These are phyloP conservation scores for Polytrichum commune DNA, from an alignment of 225 moss, liverwort and hornwort species.

Conservation along the genomic window DNA sequence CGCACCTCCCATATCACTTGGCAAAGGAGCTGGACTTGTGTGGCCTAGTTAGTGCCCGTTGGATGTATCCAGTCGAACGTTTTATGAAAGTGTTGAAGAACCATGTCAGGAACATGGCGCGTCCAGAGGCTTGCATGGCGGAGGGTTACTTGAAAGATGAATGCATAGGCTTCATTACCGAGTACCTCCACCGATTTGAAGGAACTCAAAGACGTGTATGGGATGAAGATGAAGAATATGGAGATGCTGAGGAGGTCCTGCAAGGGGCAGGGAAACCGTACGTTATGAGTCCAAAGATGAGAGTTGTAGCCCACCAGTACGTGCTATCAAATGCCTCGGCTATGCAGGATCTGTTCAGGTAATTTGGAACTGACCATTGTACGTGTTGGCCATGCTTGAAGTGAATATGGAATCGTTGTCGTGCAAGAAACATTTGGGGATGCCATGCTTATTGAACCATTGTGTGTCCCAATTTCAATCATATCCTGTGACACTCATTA, in stretches of 20 bases:
- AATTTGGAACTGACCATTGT: neutral
- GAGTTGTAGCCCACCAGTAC: neutral
- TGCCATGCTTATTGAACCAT: neutral
- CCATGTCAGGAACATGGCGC: conserved; percentile 4
- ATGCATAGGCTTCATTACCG: neutral
- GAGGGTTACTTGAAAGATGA: conserved; percentile 4
- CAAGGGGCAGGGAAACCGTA: neutral
- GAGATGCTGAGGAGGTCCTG: neutral
- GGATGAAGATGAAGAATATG: neutral
- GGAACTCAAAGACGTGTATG: neutral
- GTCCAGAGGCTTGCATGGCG: no score
- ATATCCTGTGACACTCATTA: neutral
- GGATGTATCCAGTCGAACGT: conserved; percentile 13
- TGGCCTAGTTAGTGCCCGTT: neutral
- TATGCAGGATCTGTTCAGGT: neutral
- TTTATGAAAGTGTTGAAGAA: conserved; percentile 6
- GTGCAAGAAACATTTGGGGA: neutral
- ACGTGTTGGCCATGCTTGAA: neutral
- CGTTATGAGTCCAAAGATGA: neutral
- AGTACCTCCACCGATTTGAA: neutral
- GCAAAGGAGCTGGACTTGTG: conserved; percentile 2
- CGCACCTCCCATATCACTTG: neutral
- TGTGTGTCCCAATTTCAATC: neutral
- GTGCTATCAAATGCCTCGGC: neutral
- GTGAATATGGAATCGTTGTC: neutral